Evolutionary conservation across 306 rosid genomes (phyloP).

Genomic region (Castanospermum australe): DNA sequence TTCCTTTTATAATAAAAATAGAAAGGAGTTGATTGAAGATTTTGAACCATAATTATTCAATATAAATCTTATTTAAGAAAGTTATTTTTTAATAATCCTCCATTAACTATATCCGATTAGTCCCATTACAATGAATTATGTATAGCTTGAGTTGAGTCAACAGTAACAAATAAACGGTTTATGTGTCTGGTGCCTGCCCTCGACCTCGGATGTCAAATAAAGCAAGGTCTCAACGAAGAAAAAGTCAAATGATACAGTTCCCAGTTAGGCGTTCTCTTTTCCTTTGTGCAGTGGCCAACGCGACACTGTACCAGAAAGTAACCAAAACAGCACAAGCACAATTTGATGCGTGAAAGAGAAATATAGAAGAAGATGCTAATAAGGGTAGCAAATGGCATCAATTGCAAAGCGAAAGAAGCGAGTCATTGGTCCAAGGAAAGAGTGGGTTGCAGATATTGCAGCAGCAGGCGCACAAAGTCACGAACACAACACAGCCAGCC

Average conservation of each 20-base stretch:
- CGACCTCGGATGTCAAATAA: background rate
- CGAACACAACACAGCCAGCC: background rate
- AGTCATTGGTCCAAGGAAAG: slow-evolving; percentile 27
- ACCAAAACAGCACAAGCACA: slow-evolving; percentile 17
- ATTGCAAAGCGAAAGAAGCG: slow-evolving; percentile 14
- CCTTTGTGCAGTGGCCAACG: slow-evolving; percentile 23
- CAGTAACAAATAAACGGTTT: background rate
- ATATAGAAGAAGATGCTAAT: slow-evolving; percentile 22
- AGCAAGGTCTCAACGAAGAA: background rate
- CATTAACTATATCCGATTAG: background rate
- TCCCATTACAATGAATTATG: too few relatives aligned
- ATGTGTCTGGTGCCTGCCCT: too few relatives aligned
- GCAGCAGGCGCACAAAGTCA: slow-evolving; percentile 50
- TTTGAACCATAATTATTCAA: too few relatives aligned
- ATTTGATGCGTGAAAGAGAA: slow-evolving; percentile 29
- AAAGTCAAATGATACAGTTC: slow-evolving; percentile 24
- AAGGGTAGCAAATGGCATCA: slow-evolving; percentile 34
- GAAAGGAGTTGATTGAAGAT: too few relatives aligned
- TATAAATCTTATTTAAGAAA: too few relatives aligned
- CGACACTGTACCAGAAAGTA: slow-evolving; percentile 21
- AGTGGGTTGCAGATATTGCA: slow-evolving; percentile 41
- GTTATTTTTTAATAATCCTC: too few relatives aligned
- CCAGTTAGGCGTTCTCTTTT: background rate
- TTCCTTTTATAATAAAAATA: too few relatives aligned
- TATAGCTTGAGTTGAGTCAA: background rate